A percentile compares a stretch with the other conserved stretches of the same genome.
Conservation (phyloP, 2,329 filamentous ascomycete species). For the Nakataea oryzae region DNA sequence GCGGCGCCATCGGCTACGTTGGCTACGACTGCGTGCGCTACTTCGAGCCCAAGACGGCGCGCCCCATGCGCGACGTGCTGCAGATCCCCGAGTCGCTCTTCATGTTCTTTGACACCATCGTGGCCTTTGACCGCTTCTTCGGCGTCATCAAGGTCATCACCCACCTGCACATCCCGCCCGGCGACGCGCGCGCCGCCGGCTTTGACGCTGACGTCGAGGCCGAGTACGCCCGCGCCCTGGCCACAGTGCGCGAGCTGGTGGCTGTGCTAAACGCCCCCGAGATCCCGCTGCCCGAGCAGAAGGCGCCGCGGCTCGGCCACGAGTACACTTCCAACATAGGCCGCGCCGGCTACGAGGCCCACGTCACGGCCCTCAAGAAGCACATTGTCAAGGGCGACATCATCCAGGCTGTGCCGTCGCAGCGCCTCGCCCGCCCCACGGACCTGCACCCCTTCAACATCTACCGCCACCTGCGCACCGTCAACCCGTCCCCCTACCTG, state of each 20-base stretch:
- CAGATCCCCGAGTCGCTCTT: constrained; percentile 89
- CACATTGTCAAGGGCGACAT: constrained; percentile 91
- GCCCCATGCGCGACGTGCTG: constrained; percentile 79
- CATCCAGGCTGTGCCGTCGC: constrained; percentile 93
- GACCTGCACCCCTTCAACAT: constrained; percentile 95
- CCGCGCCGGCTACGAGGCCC: constrained; percentile 75
- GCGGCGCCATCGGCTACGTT: constrained; percentile 91
- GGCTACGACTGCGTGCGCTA: constrained; percentile 89
- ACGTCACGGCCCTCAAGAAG: constrained; percentile 76
- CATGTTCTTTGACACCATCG: constrained; percentile 91
- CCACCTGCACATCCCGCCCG: constrained; percentile 59
- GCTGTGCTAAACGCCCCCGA: constrained; percentile 63
- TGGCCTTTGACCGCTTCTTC: constrained; percentile 92
- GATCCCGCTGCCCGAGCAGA: constrained; percentile 67
- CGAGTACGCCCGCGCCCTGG: constrained; percentile 59
- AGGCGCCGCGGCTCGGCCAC: constrained; percentile 59
- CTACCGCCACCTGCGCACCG: constrained; percentile 89
- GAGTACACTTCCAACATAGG: constrained; percentile 91
- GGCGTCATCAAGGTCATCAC: constrained; percentile 90
- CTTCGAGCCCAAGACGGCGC: constrained; percentile 93
- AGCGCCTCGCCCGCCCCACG: constrained; percentile 83
- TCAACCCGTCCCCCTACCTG: constrained; percentile 94
- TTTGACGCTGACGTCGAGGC: constrained; percentile 37
- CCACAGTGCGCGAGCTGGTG: constrained; percentile 56
- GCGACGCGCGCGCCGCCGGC: constrained; percentile 17